Conservation (phyloP, 2,329 filamentous ascomycete species). For the Blastomyces emzantsi region DNA sequence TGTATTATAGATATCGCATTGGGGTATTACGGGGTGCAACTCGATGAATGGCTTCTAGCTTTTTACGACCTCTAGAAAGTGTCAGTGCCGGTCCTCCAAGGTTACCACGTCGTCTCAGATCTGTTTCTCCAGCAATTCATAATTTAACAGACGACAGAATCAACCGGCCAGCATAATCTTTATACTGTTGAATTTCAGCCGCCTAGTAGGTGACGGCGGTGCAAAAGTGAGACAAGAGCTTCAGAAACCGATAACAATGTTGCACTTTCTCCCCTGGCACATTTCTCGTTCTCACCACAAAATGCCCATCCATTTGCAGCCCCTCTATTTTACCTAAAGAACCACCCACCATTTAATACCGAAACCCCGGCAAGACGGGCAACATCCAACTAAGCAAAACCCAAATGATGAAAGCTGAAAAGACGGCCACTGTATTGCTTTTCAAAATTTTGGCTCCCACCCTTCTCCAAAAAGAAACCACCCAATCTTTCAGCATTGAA, state of each 20-base stretch:
- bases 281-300: not conserved
- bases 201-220: not conserved
- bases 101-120: not conserved
- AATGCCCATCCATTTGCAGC: not conserved
- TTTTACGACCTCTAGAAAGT: not conserved
- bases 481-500: not conserved
- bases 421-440: not conserved
- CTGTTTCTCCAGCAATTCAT: not conserved
- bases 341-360: not conserved
- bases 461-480: not conserved
- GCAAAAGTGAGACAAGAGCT: not conserved
- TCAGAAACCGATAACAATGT: not conserved
- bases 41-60: not conserved
- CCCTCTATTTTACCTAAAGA: not conserved
- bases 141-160: not conserved
- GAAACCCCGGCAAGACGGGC: not conserved
- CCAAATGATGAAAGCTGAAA: constrained; percentile 4
- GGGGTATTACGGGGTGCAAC: not conserved
- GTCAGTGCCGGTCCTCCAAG: not conserved
- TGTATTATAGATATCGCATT: not conserved
- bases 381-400: not conserved
- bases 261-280: not conserved
- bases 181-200: not conserved
- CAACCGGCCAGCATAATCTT: not conserved
- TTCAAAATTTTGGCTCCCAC: constrained; percentile 2